Evolutionary conservation across 2,329 filamentous ascomycete genomes (phyloP), one percentile per base, ranked within the genome.

Genomic region (Ophiosphaerella narmari): DNA sequence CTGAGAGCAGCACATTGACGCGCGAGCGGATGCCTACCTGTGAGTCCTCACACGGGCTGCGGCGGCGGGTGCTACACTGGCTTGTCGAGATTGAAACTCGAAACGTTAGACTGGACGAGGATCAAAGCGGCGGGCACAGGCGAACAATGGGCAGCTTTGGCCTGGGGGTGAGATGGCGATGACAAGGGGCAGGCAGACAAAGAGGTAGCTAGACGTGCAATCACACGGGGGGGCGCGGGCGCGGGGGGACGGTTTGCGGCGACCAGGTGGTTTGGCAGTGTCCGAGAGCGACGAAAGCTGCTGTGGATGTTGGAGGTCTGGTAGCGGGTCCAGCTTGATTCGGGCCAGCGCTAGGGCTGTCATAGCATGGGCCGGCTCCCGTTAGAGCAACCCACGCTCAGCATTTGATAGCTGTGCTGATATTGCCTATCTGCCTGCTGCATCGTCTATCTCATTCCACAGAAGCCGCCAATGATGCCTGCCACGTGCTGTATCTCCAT

Each of bases 81-180:
- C 55, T 63, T 57, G 63, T 60, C 48, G 64, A 64, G 59, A 56
- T 66, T 69, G 70, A 74, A 73, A 74, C 72, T 68, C 67, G 64
- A 64, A 67, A 68, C 65, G 69, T 72, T 64, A 57, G 63, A 66
- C 59, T 53, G 49, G 24, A 59, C 55, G 63, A 62, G 66, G 66
- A 63, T 66, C 65, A 62, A 62, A 59, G 66, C 62, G 55, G 63
- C 42, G 46, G 57, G 56, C 48, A 43, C 50, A 50, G 55, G 54
- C 52, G 57, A 52, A 64, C 64, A 63, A 63, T 63, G 60, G 50
- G 56, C 61, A 57, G 60, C 54, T 50, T 52, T 21, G 18, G 53
- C 44, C 45, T 39, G 50, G 45, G 50, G 50, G 38, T 35, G 48
- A 33, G 50, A 29, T 36, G 43, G 44, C 37, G 59, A 53, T 50